Evolutionary conservation across 2,329 filamentous ascomycete genomes (phyloP).

Genomic region (Sporothrix euskadiensis): DNA sequence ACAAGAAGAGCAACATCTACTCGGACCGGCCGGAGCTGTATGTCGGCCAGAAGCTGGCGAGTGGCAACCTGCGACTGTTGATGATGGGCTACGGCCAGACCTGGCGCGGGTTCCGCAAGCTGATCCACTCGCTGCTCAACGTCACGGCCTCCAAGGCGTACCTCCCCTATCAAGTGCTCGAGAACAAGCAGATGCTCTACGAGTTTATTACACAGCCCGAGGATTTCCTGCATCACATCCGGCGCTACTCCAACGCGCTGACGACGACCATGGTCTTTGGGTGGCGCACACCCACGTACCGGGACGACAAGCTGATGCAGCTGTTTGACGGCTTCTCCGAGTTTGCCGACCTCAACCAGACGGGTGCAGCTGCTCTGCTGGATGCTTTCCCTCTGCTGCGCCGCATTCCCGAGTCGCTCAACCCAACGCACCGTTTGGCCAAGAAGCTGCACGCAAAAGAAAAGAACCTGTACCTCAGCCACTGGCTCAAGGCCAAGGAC

Average conservation of each 20-base stretch:
- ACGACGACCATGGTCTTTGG: slow-evolving; percentile 33
- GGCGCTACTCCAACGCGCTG: slow-evolving; percentile 31
- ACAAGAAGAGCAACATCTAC: slow-evolving; percentile 53
- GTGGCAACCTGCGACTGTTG: slow-evolving; percentile 7
- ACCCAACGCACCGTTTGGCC: slow-evolving; percentile 44
- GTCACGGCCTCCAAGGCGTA: slow-evolving; percentile 50
- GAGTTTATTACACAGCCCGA: slow-evolving; percentile 45
- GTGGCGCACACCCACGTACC: slow-evolving; percentile 29
- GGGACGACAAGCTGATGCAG: slow-evolving; percentile 29
- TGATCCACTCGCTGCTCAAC: slow-evolving; percentile 51
- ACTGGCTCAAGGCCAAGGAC: slow-evolving; percentile 46
- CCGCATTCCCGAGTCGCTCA: slow-evolving; percentile 46
- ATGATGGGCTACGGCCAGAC: slow-evolving; percentile 38
- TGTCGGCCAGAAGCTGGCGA: slow-evolving; percentile 31
- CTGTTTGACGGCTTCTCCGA: slow-evolving; percentile 28
- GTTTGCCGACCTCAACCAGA: slow-evolving; percentile 25
- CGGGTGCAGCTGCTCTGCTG: slow-evolving; percentile 13
- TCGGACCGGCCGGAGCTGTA: slow-evolving; percentile 44
- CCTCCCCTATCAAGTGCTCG: slow-evolving; percentile 56
- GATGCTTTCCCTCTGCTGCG: slow-evolving; percentile 34
- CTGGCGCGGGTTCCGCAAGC: slow-evolving; percentile 41
- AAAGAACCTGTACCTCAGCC: slow-evolving; percentile 44
- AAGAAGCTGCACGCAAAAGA: slow-evolving; percentile 48
- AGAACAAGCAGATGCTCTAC: slow-evolving; percentile 55
- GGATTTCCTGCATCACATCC: slow-evolving; percentile 35